A percentile compares a stretch with the other conserved stretches of the same genome.
Evolutionary conservation across 768 basidiomycete genomes (phyloP).

Genomic region (Mycena belliarum): DNA sequence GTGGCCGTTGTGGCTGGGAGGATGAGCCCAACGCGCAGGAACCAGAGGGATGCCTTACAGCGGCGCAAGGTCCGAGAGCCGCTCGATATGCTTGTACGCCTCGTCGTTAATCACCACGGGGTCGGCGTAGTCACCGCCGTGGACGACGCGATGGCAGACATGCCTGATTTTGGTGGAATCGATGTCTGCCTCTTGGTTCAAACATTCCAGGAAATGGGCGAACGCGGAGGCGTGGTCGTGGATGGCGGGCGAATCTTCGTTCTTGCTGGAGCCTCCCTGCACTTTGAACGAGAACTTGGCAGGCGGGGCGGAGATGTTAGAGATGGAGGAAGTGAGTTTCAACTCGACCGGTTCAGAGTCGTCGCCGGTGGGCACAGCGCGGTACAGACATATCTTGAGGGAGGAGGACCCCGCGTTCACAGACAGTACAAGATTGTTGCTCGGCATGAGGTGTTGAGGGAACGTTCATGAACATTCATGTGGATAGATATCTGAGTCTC

Average conservation of each 20-base stretch:
- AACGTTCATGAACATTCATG: neutral
- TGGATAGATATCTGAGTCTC: neutral
- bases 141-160: conserved; percentile 82
- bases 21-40: neutral
- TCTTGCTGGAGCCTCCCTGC: conserved; percentile 36
- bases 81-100: conserved; percentile 71
- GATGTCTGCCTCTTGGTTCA: conserved; percentile 44
- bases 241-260: conserved; percentile 41
- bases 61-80: conserved; percentile 79
- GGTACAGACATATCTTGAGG: conserved; percentile 77
- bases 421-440: conserved; percentile 53
- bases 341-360: conserved; percentile 39
- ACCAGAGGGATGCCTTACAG: conserved; percentile 40
- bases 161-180: conserved; percentile 46
- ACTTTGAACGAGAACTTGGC: conserved; percentile 49
- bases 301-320: conserved; percentile 59
- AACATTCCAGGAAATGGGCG: conserved; percentile 52
- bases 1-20: conserved; percentile 58
- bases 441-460: neutral
- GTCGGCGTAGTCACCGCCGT: conserved; percentile 78
- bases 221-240: conserved; percentile 66
- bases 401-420: conserved; percentile 85
- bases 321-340: conserved; percentile 51
- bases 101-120: conserved; percentile 69
- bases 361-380: conserved; percentile 26